Evolutionary conservation across 1,139 yeast species (phyloP).

Genomic region (Geotrichum europaeum): DNA sequence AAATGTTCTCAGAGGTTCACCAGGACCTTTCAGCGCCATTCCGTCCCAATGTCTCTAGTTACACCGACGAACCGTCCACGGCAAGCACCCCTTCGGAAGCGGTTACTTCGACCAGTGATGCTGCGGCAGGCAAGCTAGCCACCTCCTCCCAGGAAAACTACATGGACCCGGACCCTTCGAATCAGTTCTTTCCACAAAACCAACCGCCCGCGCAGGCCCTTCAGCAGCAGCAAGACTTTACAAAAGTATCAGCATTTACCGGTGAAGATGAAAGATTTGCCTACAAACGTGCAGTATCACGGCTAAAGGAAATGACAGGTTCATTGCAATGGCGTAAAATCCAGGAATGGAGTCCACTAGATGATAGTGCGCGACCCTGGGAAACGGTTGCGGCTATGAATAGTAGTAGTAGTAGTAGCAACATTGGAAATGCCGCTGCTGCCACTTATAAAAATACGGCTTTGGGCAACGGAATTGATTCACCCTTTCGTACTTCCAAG

Average conservation of each 20-base stretch:
- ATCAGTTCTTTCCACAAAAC: slow-evolving; percentile 11
- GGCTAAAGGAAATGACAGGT: slow-evolving; percentile 62
- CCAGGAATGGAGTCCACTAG: slow-evolving; percentile 52
- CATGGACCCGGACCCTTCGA: slow-evolving; percentile 10
- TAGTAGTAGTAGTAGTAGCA: too few relatives aligned
- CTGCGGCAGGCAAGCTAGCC: not conserved
- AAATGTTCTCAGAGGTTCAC: slow-evolving; percentile 60
- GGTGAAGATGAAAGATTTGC: slow-evolving; percentile 79
- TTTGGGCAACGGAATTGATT: slow-evolving; percentile 1
- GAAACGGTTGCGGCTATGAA: slow-evolving; percentile 32
- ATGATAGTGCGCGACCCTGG: slow-evolving; percentile 55
- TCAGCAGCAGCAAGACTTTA: slow-evolving; percentile 35
- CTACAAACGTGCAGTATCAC: slow-evolving; percentile 61
- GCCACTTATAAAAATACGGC: not conserved
- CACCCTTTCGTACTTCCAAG: slow-evolving; percentile 14
- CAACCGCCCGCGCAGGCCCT: not conserved
- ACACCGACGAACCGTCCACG: slow-evolving; percentile 29
- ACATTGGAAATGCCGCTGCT: not conserved
- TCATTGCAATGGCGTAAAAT: slow-evolving; percentile 48
- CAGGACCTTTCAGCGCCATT: slow-evolving; percentile 59
- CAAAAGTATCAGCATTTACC: slow-evolving; percentile 53
- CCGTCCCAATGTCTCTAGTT: slow-evolving; percentile 62
- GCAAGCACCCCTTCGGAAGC: slow-evolving; percentile 23
- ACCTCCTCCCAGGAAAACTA: slow-evolving; percentile 1
- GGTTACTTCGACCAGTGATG: not conserved